Base-by-base conservation (phyloP, 805 yeast species). In the Kockiozyma suomiensis region DNA sequence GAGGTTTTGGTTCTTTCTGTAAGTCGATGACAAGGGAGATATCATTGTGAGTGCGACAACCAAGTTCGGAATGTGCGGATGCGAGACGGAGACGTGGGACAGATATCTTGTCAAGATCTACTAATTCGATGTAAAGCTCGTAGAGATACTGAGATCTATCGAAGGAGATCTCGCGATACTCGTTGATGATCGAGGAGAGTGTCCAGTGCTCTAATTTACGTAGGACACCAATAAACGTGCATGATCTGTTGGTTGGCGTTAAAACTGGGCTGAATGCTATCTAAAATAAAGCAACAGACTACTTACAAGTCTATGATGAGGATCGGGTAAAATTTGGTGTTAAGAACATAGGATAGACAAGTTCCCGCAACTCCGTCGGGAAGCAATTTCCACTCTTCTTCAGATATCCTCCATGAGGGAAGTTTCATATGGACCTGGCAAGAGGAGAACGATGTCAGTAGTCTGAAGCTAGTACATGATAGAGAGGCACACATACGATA, bases 121-220 rank as follows among this genome's bases (percentile, higher is more conserved):
- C 77, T 60, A 91, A 73, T 69, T 93, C 98, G 48, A 93, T 74
- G 67, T 88, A 90, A 3, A 86, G 86, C 70, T 92, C 97, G 21
- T 90, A 89, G 65, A 81, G 83, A 71, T 90, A 91, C 68, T 85
- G 90, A 48, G 87, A 79, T 66, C 87, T 84, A 65, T 82, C 83
- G 32, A 90, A 88, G 21, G 89, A 79, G 72, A 84, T 88, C 7
- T 88, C 78, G 54, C 97, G 78, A 73, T 90, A 94, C 72, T 93
- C 98, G 68, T 86, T 87, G 23, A 91, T 81, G 4, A 93, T 84
- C 19, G 96, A 86, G 25, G 92, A 84, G 70, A 87, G 87, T 67
- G 85, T 86, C 98, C 97, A 93, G 74, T 87, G 87, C 73, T 90
- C 94, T 41, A 92, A 78, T 70, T 87, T 85, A 53, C 99, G 78